Conservation (phyloP, 2,329 filamentous ascomycete species). For the Ambrosiella xylebori region DNA sequence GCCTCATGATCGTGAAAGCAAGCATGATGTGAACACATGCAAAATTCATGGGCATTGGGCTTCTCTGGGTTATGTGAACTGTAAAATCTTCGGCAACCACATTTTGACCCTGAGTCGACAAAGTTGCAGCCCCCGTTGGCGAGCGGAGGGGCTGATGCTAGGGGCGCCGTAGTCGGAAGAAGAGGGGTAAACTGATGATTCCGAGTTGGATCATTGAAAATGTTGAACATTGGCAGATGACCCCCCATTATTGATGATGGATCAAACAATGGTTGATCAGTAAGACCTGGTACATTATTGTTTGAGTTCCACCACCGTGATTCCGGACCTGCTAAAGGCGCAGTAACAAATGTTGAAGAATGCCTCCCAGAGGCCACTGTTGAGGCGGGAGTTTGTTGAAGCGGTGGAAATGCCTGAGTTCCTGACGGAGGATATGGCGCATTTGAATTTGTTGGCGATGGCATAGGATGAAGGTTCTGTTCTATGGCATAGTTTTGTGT, state of each 20-base stretch:
- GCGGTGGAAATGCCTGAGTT: neutral
- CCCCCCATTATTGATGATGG: neutral
- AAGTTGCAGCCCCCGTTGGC: constrained; percentile 41
- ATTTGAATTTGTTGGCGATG: constrained; percentile 1
- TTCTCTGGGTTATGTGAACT: constrained; percentile 22
- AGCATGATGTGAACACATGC: constrained; percentile 47
- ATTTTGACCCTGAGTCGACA: constrained; percentile 30
- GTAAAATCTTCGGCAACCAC: constrained; percentile 43
- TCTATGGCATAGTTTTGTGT: neutral
- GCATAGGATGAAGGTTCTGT: neutral
- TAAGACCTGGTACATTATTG: constrained; percentile 3
- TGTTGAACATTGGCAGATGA: constrained; percentile 4
- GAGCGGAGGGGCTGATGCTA: constrained; percentile 17
- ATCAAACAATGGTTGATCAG: neutral
- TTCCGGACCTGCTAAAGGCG: constrained; percentile 2
- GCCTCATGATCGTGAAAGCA: constrained; percentile 38
- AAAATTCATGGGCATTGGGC: constrained; percentile 32
- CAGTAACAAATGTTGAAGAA: constrained; percentile 6
- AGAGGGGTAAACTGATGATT: neutral
- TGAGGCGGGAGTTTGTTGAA: neutral
- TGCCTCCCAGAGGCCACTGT: neutral
- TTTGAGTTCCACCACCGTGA: constrained; percentile 10
- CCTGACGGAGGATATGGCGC: neutral
- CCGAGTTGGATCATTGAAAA: constrained; percentile 4
- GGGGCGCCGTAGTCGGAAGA: neutral